These are phyloP conservation scores for Sugiyamaella boreocaroliniensis DNA, from an alignment of 805 yeast genomes.

Conservation along the genomic window DNA sequence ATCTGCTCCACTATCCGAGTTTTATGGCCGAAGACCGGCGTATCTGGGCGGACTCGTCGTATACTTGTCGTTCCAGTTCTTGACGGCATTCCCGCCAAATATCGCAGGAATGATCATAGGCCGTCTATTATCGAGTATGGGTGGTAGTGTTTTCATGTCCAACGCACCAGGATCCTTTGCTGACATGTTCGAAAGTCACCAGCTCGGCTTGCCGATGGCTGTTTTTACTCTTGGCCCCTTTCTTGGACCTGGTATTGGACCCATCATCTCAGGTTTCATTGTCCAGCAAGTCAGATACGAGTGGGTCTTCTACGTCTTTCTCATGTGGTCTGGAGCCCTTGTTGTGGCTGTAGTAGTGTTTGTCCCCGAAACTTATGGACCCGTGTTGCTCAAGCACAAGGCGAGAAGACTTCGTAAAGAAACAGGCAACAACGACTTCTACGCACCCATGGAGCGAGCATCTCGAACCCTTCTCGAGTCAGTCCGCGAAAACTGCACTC, in stretches of 20 bases:
- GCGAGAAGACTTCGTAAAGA: constrained; percentile 51
- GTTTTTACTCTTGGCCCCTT: constrained; percentile 74
- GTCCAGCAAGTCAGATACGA: constrained; percentile 56
- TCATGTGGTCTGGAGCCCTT: constrained; percentile 55
- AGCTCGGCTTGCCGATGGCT: constrained; percentile 67
- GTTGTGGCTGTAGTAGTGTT: constrained; percentile 40
- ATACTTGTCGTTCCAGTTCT: constrained; percentile 42
- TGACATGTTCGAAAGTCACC: constrained; percentile 65
- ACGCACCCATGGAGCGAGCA: constrained; percentile 38
- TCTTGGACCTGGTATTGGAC: constrained; percentile 70
- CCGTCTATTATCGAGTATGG: constrained; percentile 66
- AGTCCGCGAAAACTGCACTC: constrained; percentile 36
- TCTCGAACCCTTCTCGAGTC: constrained; percentile 5
- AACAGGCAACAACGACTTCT: constrained; percentile 34
- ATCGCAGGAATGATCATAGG: constrained; percentile 42
- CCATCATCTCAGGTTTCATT: constrained; percentile 53
- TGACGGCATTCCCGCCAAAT: constrained; percentile 38
- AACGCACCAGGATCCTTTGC: constrained; percentile 79
- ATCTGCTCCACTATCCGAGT: constrained; percentile 46
- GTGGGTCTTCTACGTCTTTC: constrained; percentile 62
- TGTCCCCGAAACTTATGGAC: constrained; percentile 72
- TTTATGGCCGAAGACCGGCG: constrained; percentile 27
- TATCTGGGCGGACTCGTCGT: constrained; percentile 48
- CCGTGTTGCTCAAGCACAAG: constrained; percentile 62
- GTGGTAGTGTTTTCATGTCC: constrained; percentile 77